These are phyloP conservation scores for Talaromyces sp. DNA, from an alignment of 2,329 filamentous ascomycete species.

Conservation along the genomic window DNA sequence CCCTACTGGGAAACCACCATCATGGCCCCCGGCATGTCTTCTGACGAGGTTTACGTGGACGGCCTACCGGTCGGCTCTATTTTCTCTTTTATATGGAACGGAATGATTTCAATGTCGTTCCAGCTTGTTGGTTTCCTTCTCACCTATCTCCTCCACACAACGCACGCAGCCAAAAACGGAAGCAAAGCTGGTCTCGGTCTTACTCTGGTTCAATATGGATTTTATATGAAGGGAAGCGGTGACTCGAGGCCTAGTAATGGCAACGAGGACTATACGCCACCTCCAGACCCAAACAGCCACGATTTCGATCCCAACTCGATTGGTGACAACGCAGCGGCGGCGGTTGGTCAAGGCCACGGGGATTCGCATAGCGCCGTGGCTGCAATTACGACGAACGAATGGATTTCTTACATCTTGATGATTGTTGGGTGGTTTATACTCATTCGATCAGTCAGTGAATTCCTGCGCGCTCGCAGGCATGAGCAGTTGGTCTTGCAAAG, in stretches of 20 bases:
- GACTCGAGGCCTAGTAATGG: constrained; percentile 36
- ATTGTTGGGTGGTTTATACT: constrained; percentile 97
- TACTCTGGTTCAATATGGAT: constrained; percentile 92
- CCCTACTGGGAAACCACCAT: constrained; percentile 99
- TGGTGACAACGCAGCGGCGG: constrained; percentile 34
- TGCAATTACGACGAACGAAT: constrained; percentile 70
- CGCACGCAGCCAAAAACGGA: constrained; percentile 95
- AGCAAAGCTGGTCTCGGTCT: constrained; percentile 91
- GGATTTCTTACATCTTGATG: constrained; percentile 90
- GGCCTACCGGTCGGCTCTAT: constrained; percentile 85
- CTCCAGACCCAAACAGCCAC: constrained; percentile 83
- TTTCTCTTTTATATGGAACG: constrained; percentile 72
- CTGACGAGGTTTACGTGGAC: constrained; percentile 94
- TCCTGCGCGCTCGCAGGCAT: constrained; percentile 77
- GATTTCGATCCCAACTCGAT: constrained; percentile 75
- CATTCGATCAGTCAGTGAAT: constrained; percentile 89
- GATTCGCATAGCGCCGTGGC: constrained; percentile 37
- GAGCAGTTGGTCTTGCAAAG: constrained; percentile 91
- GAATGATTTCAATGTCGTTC: constrained; percentile 97
- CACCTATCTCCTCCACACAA: constrained; percentile 95
- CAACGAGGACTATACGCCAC: constrained; percentile 50
- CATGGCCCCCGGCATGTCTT: constrained; percentile 82
- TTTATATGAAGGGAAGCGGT: constrained; percentile 74
- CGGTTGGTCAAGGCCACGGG: constrained; percentile 17
- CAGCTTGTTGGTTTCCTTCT: constrained; percentile 95